Base-by-base conservation (phyloP, 2,329 filamentous ascomycete species). In the Claviceps cyperi region DNA sequence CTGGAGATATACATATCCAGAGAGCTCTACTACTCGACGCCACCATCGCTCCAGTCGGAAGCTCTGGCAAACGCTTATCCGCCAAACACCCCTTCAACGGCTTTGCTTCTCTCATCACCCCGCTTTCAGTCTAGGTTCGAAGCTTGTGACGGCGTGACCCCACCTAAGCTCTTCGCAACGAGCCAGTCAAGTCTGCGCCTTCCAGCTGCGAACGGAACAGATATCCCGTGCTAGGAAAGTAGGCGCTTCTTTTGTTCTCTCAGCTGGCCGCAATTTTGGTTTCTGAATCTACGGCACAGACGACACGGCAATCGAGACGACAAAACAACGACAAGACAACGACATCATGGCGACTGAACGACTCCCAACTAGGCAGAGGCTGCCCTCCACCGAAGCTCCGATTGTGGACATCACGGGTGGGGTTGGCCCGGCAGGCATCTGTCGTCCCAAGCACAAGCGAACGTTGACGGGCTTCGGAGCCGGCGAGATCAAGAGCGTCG, bases 401-500 rank as follows among this genome's bases (percentile, higher is more conserved):
- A 83, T 96, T 58, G 80, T 86, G 56, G 88, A 95, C 64, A 83
- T 97, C 54, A 77, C 86, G 66, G 90, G 89, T 56, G 83, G 86
- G 17, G 80, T 96, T 51, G 84, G 84, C n/a, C 88, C 89, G 40
- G 83, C 83, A 41, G 91, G 94, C 64, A 83, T 85, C 69, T 80
- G 78, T 24, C 78, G 92, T 53, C 92, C 92, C 44, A 98, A 97
- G 72, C 92, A 98, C 73, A 96, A 88, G 75, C 81, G 92, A 58
- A 97, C 91, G n/a, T 86, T 86, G 57, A 98, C 92, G 9, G 92
- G 92, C 8, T 92, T 97, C 63, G 90, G 89, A 36, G 78, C 89
- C 28, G 74, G 79, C 37, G 92, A 98, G 64, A 96, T 96, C 73
- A 96, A 95, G 74, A 84, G 71, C 60, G 87, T 97, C 46, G 90